These are phyloP conservation scores for Spiraea crenata DNA, from an alignment of 331 rosid species.

Conservation along the genomic window DNA sequence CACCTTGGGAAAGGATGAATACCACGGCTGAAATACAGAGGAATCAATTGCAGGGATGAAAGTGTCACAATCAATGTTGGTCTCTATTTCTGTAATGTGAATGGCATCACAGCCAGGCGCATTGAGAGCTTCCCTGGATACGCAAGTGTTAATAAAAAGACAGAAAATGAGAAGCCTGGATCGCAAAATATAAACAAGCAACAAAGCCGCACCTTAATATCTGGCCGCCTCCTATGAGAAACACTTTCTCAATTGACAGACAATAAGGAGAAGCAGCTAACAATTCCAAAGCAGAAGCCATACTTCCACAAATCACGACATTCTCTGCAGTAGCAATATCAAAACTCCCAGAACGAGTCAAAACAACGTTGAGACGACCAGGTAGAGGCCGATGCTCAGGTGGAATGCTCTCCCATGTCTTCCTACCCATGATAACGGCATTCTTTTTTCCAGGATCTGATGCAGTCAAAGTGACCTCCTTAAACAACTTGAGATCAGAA, in stretches of 20 bases:
- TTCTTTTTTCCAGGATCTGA: constrained; percentile 81
- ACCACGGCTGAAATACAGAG: constrained; percentile 86
- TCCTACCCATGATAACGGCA: constrained; percentile 92
- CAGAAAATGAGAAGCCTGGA: constrained; percentile 12
- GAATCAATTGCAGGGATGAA: constrained; percentile 68
- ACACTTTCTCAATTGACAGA: constrained; percentile 90
- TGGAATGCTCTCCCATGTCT: constrained; percentile 88
- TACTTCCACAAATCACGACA: constrained; percentile 84
- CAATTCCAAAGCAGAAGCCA: constrained; percentile 82
- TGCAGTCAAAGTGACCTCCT: constrained; percentile 56
- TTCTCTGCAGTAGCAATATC: constrained; percentile 94
- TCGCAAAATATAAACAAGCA: constrained; percentile 14
- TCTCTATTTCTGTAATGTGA: constrained; percentile 82
- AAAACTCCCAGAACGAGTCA: constrained; percentile 92
- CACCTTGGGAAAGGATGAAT: constrained; percentile 77
- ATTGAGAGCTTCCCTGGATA: constrained; percentile 80
- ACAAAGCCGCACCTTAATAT: constrained; percentile 54
- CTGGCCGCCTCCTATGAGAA: constrained; percentile 88
- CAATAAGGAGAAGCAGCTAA: constrained; percentile 93
- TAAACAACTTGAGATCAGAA: constrained; percentile 73
- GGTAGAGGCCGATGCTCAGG: constrained; percentile 64
- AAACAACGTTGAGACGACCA: constrained; percentile 88
- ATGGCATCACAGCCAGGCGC: constrained; percentile 88
- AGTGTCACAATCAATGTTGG: constrained; percentile 74
- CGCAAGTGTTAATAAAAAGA: constrained; percentile 21